phyloP scores from a whole-genome alignment of 2,329 filamentous ascomycete species.

The Cytospora piceicola region DNA sequence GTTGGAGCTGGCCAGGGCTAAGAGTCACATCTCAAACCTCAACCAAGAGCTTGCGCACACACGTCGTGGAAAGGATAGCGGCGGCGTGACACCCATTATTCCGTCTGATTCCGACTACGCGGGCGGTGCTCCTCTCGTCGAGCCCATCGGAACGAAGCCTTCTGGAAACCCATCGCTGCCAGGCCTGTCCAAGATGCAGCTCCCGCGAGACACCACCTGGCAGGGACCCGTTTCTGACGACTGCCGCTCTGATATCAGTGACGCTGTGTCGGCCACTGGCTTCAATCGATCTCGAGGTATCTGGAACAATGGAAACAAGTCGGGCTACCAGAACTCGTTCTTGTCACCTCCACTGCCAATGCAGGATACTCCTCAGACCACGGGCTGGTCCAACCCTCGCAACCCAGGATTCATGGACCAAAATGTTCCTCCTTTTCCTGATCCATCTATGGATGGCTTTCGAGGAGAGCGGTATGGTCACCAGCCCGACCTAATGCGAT shows the following conservation, averaged over 20 bases:
- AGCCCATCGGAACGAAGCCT: constrained; percentile 32
- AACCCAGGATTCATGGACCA: constrained; percentile 49
- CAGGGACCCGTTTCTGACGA: constrained; percentile 52
- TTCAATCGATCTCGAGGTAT: constrained; percentile 60
- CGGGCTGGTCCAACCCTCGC: constrained; percentile 52
- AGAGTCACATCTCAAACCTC: constrained; percentile 71
- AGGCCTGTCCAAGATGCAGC: constrained; percentile 43
- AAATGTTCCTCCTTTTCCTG: constrained; percentile 39
- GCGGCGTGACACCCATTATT: constrained; percentile 54
- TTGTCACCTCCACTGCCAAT: constrained; percentile 37
- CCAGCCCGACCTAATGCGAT: constrained; percentile 54
- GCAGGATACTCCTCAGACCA: constrained; percentile 43
- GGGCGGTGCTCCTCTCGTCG: constrained; percentile 35
- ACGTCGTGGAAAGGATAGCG: constrained; percentile 61
- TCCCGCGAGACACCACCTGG: constrained; percentile 55
- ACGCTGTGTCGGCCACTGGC: constrained; percentile 54
- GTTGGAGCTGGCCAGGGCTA: constrained; percentile 71
- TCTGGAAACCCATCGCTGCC: constrained; percentile 39
- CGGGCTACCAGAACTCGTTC: constrained; percentile 40
- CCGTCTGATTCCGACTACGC: constrained; percentile 44
- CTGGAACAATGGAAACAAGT: constrained; percentile 55
- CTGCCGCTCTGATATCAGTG: constrained; percentile 59
- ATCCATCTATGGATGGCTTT: constrained; percentile 45
- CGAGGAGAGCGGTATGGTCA: constrained; percentile 52
- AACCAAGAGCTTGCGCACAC: constrained; percentile 72